phyloP scores from a whole-genome alignment of 208 protist species.

The Trypanosoma cruzi region DNA sequence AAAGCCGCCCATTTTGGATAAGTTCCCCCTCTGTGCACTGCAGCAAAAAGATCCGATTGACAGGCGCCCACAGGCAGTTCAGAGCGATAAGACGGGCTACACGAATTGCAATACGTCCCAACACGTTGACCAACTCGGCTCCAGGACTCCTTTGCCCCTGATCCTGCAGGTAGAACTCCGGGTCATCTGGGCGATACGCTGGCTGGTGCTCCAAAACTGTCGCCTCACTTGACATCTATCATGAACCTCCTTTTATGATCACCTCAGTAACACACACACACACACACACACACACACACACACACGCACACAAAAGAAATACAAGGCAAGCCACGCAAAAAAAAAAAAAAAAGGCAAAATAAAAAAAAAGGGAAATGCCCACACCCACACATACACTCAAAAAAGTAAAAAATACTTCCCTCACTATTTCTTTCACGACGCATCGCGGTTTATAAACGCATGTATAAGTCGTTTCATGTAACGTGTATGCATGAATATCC shows the following conservation, averaged over 20 bases:
- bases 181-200: constrained; percentile 11
- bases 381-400: background rate
- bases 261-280: background rate
- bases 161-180: constrained; percentile 25
- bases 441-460: background rate
- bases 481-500: background rate
- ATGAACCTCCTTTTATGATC: background rate
- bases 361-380: background rate
- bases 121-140: background rate
- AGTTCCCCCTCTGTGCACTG: constrained; percentile 25
- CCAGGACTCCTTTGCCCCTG: background rate
- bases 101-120: background rate
- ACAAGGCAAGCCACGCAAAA: background rate
- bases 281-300: background rate
- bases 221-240: constrained; percentile 6
- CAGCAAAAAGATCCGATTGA: constrained; percentile 23
- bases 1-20: constrained; percentile 20
- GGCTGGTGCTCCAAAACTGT: background rate
- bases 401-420: background rate
- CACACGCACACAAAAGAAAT: background rate
- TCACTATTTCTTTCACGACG: too few relatives aligned
- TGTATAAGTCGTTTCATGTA: too few relatives aligned
- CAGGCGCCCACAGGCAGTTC: constrained; percentile 7
- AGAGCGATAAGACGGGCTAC: constrained; percentile 1
- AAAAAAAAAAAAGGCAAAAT: background rate